phyloP scores from a whole-genome alignment of 805 yeast genomes.

The Yamadazyma kitorensis region DNA sequence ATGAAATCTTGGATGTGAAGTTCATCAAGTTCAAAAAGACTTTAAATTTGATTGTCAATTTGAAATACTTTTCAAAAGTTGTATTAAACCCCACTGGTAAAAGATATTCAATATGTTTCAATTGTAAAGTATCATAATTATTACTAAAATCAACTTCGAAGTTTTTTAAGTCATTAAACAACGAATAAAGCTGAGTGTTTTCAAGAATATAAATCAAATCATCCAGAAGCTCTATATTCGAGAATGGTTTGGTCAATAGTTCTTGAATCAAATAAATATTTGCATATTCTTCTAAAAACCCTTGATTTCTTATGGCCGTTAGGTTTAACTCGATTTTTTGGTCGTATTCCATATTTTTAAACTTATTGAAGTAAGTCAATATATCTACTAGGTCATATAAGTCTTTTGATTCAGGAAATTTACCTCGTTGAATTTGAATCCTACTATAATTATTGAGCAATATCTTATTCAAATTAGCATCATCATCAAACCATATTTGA shows the following conservation, averaged over 20 bases:
- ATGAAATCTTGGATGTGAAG: constrained; percentile 10
- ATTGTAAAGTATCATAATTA: constrained; percentile 3
- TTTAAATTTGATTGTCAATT: constrained; percentile 9
- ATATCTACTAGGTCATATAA: constrained; percentile 6
- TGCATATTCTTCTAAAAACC: constrained; percentile 9
- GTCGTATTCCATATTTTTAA: constrained; percentile 1
- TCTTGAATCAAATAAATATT: constrained; percentile 1
- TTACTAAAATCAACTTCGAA: constrained; percentile 4
- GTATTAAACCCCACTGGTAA: constrained; percentile 7
- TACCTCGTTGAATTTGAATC: constrained; percentile 1
- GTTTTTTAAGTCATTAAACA: constrained; percentile 2
- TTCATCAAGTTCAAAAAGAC: constrained; percentile 12
- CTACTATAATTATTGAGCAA: constrained; percentile 4
- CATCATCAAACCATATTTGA: constrained; percentile 12
- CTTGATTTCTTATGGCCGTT: neutral
- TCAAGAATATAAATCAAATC: neutral
- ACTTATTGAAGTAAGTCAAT: constrained; percentile 9
- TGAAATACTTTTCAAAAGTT: constrained; percentile 10
- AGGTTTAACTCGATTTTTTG: neutral
- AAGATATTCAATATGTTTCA: constrained; percentile 5
- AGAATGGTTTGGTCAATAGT: constrained; percentile 11
- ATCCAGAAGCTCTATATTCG: constrained; percentile 1
- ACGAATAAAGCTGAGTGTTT: neutral
- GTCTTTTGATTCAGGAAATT: too few relatives aligned
- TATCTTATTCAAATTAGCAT: constrained; percentile 1